Conservation (phyloP, 441 rosid species). For the Pelargonium myrrhifolium region DNA sequence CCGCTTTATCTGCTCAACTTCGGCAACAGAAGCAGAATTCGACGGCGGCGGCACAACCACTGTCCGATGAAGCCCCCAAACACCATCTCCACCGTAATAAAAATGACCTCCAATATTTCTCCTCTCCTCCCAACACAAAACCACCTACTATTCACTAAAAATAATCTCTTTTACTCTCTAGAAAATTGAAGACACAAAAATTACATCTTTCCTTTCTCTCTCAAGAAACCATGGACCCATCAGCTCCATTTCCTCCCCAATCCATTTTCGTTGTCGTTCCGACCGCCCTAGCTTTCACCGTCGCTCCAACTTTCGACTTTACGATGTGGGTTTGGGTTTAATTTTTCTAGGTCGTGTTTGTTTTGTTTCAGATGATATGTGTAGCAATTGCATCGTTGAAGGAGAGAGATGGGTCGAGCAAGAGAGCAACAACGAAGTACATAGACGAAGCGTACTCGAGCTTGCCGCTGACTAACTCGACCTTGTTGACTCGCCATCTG, state of each 20-base stretch:
- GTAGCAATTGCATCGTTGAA: constrained; percentile 66
- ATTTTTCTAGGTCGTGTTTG: not conserved
- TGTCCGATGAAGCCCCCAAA: not conserved
- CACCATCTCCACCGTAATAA: not conserved
- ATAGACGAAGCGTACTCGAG: constrained; percentile 46
- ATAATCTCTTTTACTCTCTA: not conserved
- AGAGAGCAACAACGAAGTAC: constrained; percentile 63
- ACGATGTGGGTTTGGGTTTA: not conserved
- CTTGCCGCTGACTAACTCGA: constrained; percentile 50
- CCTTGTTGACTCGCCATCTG: constrained; percentile 57
- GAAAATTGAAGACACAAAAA: not conserved
- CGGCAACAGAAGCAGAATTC: no score
- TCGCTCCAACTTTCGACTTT: no score
- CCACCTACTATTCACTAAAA: not conserved
- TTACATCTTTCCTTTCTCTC: not conserved
- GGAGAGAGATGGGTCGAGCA: constrained; percentile 76
- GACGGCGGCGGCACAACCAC: no score
- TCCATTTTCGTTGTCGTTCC: no score
- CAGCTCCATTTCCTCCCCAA: not conserved
- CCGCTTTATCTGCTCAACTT: no score
- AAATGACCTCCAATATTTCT: not conserved
- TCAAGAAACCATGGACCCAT: not conserved
- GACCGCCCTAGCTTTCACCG: no score
- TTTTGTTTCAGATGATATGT: constrained; percentile 47
- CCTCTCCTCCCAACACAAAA: not conserved